Conservation (phyloP, 176 grass and related monocot species). For the Rhynchospora breviuscula region DNA sequence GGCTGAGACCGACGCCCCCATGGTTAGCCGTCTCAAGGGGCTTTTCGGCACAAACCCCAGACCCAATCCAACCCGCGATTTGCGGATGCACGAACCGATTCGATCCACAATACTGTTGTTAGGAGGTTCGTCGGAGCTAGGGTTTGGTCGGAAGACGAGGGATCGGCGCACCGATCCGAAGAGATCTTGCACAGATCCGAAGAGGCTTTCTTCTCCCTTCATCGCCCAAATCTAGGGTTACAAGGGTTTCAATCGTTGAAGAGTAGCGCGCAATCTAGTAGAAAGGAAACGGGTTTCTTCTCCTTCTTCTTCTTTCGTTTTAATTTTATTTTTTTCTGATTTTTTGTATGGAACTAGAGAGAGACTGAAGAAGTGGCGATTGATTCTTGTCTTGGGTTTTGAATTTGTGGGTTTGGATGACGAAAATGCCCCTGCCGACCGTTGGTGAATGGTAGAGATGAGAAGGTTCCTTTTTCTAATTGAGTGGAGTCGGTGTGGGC, state of each 20-base stretch:
- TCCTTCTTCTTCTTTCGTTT: background rate
- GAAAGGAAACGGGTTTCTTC: background rate
- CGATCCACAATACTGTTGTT: constrained; percentile 39
- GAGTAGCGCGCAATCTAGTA: constrained; percentile 29
- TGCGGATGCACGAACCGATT: constrained; percentile 69
- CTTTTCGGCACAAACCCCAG: constrained; percentile 75
- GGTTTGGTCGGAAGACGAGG: constrained; percentile 52
- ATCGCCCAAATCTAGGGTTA: constrained; percentile 26
- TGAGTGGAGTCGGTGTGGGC: background rate
- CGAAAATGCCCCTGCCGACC: constrained; percentile 54
- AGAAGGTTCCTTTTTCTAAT: constrained; percentile 16
- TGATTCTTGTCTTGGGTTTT: constrained; percentile 42
- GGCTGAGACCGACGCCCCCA: constrained; percentile 20
- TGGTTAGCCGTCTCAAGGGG: constrained; percentile 44
- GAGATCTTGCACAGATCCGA: constrained; percentile 59
- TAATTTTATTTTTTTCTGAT: too few relatives aligned
- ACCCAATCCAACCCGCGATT: constrained; percentile 65
- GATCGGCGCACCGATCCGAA: constrained; percentile 91
- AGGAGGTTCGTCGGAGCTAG: constrained; percentile 25
- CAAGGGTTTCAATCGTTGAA: background rate
- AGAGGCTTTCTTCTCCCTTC: constrained; percentile 43
- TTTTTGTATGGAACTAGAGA: too few relatives aligned
- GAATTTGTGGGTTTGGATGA: constrained; percentile 34
- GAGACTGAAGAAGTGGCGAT: constrained; percentile 16
- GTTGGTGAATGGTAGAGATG: constrained; percentile 27